Evolutionary conservation across 257 asterid species (phyloP).

Genomic region (Perilla frutescens): DNA sequence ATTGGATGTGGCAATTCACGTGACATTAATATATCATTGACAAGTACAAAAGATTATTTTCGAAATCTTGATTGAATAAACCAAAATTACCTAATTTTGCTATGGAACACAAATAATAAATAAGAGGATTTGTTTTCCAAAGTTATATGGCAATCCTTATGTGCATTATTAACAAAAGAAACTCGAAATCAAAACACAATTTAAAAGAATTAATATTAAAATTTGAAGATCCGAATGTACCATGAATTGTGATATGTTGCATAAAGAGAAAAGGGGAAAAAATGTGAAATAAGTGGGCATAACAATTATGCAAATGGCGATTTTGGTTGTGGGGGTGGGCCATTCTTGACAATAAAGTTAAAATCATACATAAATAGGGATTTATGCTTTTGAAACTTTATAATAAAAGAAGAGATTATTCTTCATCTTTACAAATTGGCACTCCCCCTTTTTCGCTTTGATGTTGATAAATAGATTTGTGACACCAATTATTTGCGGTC

Average conservation of each 20-base stretch:
- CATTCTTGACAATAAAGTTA: slow-evolving; percentile 31
- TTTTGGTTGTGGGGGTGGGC: slow-evolving; percentile 33
- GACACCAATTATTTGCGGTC: slow-evolving; percentile 36
- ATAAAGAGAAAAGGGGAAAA: not conserved
- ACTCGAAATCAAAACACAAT: not conserved
- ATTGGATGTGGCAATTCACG: too few species aligned
- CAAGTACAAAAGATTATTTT: too few species aligned
- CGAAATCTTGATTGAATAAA: too few species aligned
- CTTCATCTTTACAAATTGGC: slow-evolving; percentile 66
- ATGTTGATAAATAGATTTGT: slow-evolving; percentile 25
- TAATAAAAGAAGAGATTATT: slow-evolving; percentile 32
- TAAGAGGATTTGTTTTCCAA: too few species aligned
- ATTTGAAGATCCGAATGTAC: not conserved
- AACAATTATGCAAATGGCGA: slow-evolving; percentile 28
- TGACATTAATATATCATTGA: too few species aligned
- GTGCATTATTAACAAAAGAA: not conserved
- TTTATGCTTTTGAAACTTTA: slow-evolving; percentile 48
- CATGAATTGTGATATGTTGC: not conserved
- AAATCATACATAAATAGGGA: slow-evolving; percentile 26
- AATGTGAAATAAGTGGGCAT: not conserved
- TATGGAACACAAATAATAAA: too few species aligned
- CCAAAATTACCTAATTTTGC: too few species aligned
- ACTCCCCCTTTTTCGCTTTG: slow-evolving; percentile 39
- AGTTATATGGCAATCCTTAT: too few species aligned
- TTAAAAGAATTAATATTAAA: not conserved